A percentile compares a stretch with the other conserved stretches of the same genome.
Evolutionary conservation across 352 stramenopile species (phyloP).

Genomic region (Phytopythium sindhum): DNA sequence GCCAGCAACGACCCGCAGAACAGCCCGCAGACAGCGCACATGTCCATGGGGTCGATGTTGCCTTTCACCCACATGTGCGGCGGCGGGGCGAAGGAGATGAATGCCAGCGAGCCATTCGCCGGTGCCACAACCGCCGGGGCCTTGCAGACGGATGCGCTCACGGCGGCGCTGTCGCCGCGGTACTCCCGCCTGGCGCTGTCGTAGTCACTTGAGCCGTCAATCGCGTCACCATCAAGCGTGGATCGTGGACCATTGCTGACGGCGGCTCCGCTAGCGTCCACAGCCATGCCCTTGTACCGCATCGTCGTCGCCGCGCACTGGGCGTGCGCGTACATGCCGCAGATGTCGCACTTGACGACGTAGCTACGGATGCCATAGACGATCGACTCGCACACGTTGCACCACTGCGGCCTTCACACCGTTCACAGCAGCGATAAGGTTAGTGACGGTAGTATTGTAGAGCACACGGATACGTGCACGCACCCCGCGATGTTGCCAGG

Average conservation of each 20-base stretch:
- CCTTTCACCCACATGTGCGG: slow-evolving; percentile 76
- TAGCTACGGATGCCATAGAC: slow-evolving; percentile 86
- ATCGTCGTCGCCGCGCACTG: slow-evolving; percentile 61
- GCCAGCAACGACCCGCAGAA: slow-evolving; percentile 83
- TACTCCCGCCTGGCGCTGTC: no score
- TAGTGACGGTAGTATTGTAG: no score
- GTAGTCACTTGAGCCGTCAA: no score
- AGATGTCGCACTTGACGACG: slow-evolving; percentile 83
- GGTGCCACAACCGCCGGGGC: neutral
- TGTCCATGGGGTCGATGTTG: slow-evolving; percentile 84
- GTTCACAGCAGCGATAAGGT: no score
- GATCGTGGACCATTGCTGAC: no score
- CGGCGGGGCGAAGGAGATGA: slow-evolving; percentile 13
- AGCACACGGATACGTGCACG: slow-evolving; percentile 1
- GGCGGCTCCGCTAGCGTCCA: neutral
- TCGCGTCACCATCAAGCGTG: no score
- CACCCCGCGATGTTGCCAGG: slow-evolving; percentile 70
- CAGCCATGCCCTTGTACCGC: slow-evolving; percentile 31
- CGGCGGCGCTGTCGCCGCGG: neutral
- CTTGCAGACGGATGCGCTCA: slow-evolving; percentile 13
- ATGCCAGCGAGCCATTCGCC: neutral
- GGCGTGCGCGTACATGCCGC: slow-evolving; percentile 77
- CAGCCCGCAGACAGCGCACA: slow-evolving; percentile 68
- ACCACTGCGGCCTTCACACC: slow-evolving; percentile 63
- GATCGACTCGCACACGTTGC: slow-evolving; percentile 75